These are phyloP conservation scores for Sphaerulina musiva DNA, from an alignment of 2,329 filamentous ascomycete species.

Conservation along the genomic window DNA sequence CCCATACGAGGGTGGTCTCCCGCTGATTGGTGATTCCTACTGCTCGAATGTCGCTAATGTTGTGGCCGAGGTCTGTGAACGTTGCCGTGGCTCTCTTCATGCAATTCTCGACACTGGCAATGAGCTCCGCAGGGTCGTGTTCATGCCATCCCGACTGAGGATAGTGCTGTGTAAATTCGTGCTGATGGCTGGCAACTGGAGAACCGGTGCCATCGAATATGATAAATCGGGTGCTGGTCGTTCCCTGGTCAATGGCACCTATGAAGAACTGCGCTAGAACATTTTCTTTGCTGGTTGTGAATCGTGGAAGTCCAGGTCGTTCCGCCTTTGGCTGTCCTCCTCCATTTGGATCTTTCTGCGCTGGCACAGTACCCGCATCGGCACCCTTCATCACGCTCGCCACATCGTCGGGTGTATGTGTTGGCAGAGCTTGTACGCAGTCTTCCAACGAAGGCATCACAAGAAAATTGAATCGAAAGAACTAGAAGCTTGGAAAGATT, in stretches of 20 bases:
- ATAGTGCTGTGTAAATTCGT: conserved; percentile 79
- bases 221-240: conserved; percentile 81
- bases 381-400: conserved; percentile 12
- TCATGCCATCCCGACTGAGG: conserved; percentile 87
- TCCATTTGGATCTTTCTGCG: conserved; percentile 4
- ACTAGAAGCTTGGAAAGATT: no score
- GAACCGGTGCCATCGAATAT: conserved; percentile 78
- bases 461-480: no score
- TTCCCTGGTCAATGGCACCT: conserved; percentile 85
- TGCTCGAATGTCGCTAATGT: conserved; percentile 61
- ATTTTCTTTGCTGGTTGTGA: conserved; percentile 33
- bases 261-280: conserved; percentile 54
- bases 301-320: conserved; percentile 27
- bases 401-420: neutral
- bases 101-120: conserved; percentile 68
- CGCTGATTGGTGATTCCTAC: conserved; percentile 82
- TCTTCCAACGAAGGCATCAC: conserved; percentile 1
- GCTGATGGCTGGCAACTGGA: conserved; percentile 74
- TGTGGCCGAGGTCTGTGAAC: conserved; percentile 63
- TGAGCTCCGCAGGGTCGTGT: conserved; percentile 71
- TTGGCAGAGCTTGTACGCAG: conserved; percentile 6
- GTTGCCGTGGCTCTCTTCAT: conserved; percentile 68
- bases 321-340: conserved; percentile 11
- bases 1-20: conserved; percentile 82
- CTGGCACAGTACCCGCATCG: conserved; percentile 10